Percentiles rank a stretch among this genome's conserved stretches.
Evolutionary conservation across 225 moss, liverwort and hornwort genomes (phyloP).

Genomic region (Marchantia polymorpha): DNA sequence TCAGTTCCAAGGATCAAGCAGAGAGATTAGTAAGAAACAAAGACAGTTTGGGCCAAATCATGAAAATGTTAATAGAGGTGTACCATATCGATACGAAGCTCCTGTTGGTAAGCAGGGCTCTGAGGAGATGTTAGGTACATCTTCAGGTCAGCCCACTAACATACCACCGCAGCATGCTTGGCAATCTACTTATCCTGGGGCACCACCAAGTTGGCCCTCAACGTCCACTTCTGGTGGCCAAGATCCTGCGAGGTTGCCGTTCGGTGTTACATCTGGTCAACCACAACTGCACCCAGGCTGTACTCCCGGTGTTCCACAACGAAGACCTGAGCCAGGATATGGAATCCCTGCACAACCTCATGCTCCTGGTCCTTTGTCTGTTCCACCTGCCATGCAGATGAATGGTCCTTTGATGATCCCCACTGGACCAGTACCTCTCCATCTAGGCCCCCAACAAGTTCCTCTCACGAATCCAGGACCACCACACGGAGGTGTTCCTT

Average conservation of each 20-base stretch:
- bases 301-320: background rate
- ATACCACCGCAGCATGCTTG: constrained; percentile 5
- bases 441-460: constrained; percentile 18
- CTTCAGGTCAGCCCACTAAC: constrained; percentile 12
- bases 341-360: constrained; percentile 18
- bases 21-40: constrained; percentile 10
- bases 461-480: constrained; percentile 18
- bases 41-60: constrained; percentile 4
- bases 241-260: constrained; percentile 27
- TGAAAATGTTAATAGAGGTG: background rate
- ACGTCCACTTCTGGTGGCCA: constrained; percentile 15
- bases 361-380: constrained; percentile 19
- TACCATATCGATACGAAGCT: constrained; percentile 12
- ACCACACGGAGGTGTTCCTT: constrained; percentile 15
- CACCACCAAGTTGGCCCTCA: constrained; percentile 20
- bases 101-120: constrained; percentile 6
- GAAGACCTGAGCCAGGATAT: constrained; percentile 14
- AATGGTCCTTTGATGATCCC: constrained; percentile 14
- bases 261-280: constrained; percentile 18
- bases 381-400: constrained; percentile 23
- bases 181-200: constrained; percentile 20
- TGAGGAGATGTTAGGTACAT: constrained; percentile 14
- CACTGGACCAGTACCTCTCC: constrained; percentile 10
- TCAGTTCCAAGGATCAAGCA: constrained; percentile 12
- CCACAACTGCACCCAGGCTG: constrained; percentile 7